Evolutionary conservation across 208 protist genomes (phyloP).

Genomic region (Wallacemonas collosoma): DNA sequence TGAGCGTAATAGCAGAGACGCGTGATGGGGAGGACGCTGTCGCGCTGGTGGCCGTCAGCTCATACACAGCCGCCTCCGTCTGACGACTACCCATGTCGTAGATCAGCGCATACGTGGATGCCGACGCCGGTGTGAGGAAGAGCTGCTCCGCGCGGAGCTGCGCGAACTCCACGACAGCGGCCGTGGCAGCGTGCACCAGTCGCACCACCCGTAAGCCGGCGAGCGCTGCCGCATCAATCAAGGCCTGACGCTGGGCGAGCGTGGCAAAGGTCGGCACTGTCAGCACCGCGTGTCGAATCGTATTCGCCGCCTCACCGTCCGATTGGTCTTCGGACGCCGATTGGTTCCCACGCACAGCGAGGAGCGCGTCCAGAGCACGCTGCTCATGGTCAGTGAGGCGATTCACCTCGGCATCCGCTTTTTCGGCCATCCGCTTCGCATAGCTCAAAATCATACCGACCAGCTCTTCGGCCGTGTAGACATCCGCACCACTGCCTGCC

Average conservation of each 20-base stretch:
- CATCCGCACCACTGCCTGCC: conserved; percentile 10
- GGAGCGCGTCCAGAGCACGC: conserved; percentile 4
- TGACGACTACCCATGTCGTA: conserved; percentile 86
- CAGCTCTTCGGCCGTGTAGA: conserved; percentile 83
- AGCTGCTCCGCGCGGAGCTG: conserved; percentile 53
- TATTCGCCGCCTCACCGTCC: neutral
- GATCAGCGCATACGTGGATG: conserved; percentile 58
- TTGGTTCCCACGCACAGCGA: too few relatives aligned
- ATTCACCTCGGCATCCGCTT: conserved; percentile 45
- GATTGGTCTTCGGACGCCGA: neutral
- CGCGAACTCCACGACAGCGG: conserved; percentile 67
- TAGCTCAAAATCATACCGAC: conserved; percentile 86
- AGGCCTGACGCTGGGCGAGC: conserved; percentile 73
- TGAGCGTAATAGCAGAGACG: conserved; percentile 36
- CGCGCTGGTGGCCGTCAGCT: conserved; percentile 25
- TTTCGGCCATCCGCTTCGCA: conserved; percentile 56
- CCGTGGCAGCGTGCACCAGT: conserved; percentile 83
- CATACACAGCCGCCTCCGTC: conserved; percentile 79
- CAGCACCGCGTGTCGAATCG: conserved; percentile 65
- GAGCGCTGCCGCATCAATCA: conserved; percentile 88
- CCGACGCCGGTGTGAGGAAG: conserved; percentile 21
- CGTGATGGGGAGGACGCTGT: neutral
- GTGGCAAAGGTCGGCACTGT: conserved; percentile 74
- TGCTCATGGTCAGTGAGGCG: conserved; percentile 29
- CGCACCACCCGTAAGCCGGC: conserved; percentile 80